phyloP scores from a whole-genome alignment of 345 rosid species.

The Gossypium herbaceum region DNA sequence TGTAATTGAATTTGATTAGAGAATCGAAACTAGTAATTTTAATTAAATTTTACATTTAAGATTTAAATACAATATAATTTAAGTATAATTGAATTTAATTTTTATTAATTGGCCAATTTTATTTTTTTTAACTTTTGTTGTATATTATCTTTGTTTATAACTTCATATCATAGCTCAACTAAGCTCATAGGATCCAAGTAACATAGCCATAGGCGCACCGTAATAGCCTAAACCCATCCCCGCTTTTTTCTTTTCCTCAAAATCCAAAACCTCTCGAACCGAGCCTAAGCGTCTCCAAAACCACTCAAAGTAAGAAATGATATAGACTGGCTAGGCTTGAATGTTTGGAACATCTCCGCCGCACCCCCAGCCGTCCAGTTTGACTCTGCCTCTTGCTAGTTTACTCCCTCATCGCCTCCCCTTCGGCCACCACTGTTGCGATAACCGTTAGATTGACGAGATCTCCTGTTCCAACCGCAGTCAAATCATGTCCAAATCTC shows the following conservation, averaged over 20 bases:
- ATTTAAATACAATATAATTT: no score
- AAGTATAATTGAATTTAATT: no score
- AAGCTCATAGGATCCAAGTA: background rate
- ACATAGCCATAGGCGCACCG: no score
- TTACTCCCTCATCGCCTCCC: conserved; percentile 51
- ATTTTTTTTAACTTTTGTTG: background rate
- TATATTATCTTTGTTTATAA: background rate
- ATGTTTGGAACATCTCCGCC: conserved; percentile 23
- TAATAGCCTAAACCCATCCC: background rate
- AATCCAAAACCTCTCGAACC: background rate
- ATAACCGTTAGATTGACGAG: conserved; percentile 26
- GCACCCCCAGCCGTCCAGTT: background rate
- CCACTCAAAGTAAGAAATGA: background rate
- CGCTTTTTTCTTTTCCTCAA: no score
- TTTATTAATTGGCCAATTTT: no score
- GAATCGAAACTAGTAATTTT: background rate
- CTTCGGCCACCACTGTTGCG: conserved; percentile 24
- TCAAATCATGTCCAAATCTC: conserved; percentile 73
- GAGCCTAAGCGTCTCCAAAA: background rate
- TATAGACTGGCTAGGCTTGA: background rate
- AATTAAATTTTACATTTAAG: no score
- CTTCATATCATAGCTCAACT: background rate
- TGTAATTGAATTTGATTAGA: background rate
- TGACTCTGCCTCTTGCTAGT: conserved; percentile 40
- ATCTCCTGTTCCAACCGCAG: conserved; percentile 31